phyloP scores from a whole-genome alignment of 2,329 filamentous ascomycete genomes.

The Elsinoe arachidis region DNA sequence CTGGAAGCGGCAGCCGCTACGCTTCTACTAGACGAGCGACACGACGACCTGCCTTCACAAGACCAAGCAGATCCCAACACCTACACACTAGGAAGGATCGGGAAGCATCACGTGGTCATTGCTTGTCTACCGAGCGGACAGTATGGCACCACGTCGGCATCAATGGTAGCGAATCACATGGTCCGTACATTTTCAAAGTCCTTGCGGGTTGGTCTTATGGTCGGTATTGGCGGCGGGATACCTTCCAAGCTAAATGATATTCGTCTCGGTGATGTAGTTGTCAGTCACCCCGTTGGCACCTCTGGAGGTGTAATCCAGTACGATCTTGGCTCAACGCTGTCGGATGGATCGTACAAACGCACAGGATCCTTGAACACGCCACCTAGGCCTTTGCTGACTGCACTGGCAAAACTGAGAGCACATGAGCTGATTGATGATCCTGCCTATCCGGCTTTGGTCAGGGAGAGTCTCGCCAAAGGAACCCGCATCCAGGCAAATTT shows the following conservation, averaged over 20 bases:
- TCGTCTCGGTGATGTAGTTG: constrained; percentile 23
- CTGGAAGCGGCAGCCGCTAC: constrained; percentile 18
- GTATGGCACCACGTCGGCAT: constrained; percentile 15
- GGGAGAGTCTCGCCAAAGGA: not conserved
- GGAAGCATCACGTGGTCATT: constrained; percentile 18
- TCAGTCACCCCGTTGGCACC: constrained; percentile 18
- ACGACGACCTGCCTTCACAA: constrained; percentile 3
- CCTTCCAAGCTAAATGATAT: constrained; percentile 19
- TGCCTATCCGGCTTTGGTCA: not conserved
- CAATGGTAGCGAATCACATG: constrained; percentile 16
- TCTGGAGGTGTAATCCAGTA: constrained; percentile 22
- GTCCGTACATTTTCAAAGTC: constrained; percentile 13
- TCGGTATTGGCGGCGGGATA: constrained; percentile 21
- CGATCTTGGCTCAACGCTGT: constrained; percentile 18
- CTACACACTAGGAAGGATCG: constrained; percentile 15
- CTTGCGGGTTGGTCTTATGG: constrained; percentile 19
- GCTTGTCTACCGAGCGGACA: constrained; percentile 18
- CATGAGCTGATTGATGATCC: not conserved
- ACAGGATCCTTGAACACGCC: not conserved
- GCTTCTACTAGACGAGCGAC: constrained; percentile 16
- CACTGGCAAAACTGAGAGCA: not conserved
- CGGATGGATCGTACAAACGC: not conserved
- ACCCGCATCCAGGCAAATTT: not conserved
- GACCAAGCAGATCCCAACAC: constrained; percentile 9
- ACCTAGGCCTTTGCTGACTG: not conserved